Evolutionary conservation across 805 yeast species (phyloP), one percentile per base, ranked within the genome.

Genomic region (Cyberlindnera mycetangii): DNA sequence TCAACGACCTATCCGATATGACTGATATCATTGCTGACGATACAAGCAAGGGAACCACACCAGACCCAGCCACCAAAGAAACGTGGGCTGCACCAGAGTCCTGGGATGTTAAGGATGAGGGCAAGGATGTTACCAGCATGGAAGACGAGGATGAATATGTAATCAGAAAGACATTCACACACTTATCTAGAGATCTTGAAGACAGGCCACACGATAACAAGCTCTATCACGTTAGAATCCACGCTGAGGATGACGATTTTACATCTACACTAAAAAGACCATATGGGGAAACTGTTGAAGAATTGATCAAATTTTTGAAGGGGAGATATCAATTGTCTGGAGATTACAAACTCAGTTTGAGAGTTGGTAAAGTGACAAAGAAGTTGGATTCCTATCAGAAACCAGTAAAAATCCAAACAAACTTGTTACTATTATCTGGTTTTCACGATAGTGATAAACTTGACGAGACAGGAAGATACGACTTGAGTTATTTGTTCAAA

Each of bases 171-270:
- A 61, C 60, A 3, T 69, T 64, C 41, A 67, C 48, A 4, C 42
- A 39, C 6, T 3, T 33, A 31, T 65, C 68, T 33, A 63, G 62
- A 19, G 55, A 53, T 10, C 31, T 41, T 2, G 61, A 64, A 46
- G 53, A 62, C 32, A 52, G 64, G 30, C 4, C 37, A 4, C 27
- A 20, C 8, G 42, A 42, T 59, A 64, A 47, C 54, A 59, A 30
- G 16, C 37, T 40, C 6, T 76, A 69, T 52, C 76, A 72, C 49
- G 69, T 92, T 18, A 79, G 96, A 48, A 82, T 92, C 2, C 89
- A 85, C 67, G 80, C 85, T 47, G 85, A 81, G 41, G 95, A 87
- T 46, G 90, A 89, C 54, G 85, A 89, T 10, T 87, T 89, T 52
- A 85, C 93, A 14, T 72, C 82, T 0, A 87, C 96, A 1, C 68